These are phyloP conservation scores for Aphanomyces stellatus DNA, from an alignment of 352 stramenopile genomes.

Conservation along the genomic window DNA sequence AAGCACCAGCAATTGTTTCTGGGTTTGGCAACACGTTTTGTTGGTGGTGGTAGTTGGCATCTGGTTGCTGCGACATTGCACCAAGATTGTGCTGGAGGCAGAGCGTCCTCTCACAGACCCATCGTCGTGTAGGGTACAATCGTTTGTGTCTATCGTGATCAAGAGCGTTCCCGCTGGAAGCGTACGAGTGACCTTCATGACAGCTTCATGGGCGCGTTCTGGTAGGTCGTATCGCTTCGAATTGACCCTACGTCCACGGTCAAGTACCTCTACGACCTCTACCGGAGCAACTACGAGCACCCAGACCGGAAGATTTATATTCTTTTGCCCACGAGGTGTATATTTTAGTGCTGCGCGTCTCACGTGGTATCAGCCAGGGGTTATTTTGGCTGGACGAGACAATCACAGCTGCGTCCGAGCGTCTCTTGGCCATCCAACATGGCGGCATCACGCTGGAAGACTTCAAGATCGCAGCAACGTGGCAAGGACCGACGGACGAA, in stretches of 20 bases:
- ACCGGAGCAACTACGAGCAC: conserved; percentile 45
- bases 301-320: conserved; percentile 56
- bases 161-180: conserved; percentile 69
- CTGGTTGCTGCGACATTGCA: too few species aligned
- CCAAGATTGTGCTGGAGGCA: too few species aligned
- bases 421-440: conserved; percentile 48
- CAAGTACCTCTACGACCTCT: conserved; percentile 69
- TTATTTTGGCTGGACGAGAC: conserved; percentile 65
- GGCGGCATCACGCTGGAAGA: conserved; percentile 59
- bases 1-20: too few species aligned
- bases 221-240: conserved; percentile 45
- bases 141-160: conserved; percentile 55
- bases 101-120: too few species aligned
- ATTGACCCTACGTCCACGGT: conserved; percentile 45
- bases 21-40: too few species aligned
- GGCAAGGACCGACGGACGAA: neutral
- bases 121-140: conserved; percentile 25
- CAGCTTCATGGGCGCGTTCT: neutral
- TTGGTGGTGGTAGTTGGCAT: too few species aligned
- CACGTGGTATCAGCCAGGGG: conserved; percentile 22
- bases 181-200: conserved; percentile 26
- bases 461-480: conserved; percentile 36
- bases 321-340: conserved; percentile 44
- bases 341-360: neutral
- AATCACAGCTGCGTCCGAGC: conserved; percentile 46